Conservation (phyloP, 768 basidiomycete species). For the Kwoniella botswanensis region DNA sequence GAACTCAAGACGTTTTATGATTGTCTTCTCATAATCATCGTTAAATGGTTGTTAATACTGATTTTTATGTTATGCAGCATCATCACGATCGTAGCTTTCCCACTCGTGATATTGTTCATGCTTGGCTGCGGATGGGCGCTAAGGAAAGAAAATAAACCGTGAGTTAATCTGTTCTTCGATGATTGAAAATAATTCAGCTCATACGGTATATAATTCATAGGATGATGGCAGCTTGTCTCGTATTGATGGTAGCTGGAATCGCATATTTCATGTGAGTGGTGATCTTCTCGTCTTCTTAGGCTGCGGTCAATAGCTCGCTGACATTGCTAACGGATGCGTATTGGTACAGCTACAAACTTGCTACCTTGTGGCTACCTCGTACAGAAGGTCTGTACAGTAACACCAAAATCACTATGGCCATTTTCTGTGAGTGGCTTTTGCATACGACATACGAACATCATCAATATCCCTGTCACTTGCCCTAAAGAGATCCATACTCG, state of each 20-base stretch:
- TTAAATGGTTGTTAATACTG: too few species aligned
- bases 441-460: too few species aligned
- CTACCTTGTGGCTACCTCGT: constrained; percentile 43
- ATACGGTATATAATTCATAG: constrained; percentile 2
- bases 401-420: constrained; percentile 45
- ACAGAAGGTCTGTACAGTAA: constrained; percentile 42
- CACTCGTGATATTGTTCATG: constrained; percentile 32
- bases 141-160: constrained; percentile 45
- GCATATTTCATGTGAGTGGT: constrained; percentile 47
- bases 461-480: too few species aligned
- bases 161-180: background rate
- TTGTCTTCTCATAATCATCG: too few species aligned
- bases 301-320: too few species aligned
- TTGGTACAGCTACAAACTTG: constrained; percentile 36
- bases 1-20: too few species aligned
- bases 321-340: too few species aligned
- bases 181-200: background rate
- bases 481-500: too few species aligned
- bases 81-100: constrained; percentile 46
- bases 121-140: constrained; percentile 43
- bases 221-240: constrained; percentile 34
- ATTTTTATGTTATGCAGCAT: constrained; percentile 21
- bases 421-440: constrained; percentile 34
- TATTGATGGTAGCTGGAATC: constrained; percentile 38
- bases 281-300: too few species aligned